phyloP scores from a whole-genome alignment of 2,329 filamentous ascomycete genomes.

The Sporothrix pallida region DNA sequence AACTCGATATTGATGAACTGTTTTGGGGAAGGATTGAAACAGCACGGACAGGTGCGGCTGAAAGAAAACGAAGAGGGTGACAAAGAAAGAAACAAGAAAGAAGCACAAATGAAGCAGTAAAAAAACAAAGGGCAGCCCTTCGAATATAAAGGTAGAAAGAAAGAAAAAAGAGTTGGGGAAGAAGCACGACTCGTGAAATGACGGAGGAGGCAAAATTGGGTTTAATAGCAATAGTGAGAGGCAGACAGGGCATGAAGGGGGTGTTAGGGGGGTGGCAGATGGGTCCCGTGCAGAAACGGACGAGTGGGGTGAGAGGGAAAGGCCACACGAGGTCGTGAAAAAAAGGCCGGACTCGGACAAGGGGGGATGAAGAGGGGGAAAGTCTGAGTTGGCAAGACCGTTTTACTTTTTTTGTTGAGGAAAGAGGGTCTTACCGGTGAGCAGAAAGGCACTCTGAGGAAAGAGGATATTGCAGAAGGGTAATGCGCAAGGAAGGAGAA shows the following conservation, averaged over 20 bases:
- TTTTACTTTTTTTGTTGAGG: conserved; percentile 21
- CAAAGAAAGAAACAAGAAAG: neutral
- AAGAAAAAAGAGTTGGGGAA: neutral
- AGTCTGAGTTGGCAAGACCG: conserved; percentile 26
- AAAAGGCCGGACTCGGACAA: conserved; percentile 31
- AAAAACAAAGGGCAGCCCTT: neutral
- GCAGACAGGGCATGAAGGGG: conserved; percentile 7
- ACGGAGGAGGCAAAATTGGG: conserved; percentile 23
- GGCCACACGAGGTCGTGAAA: conserved; percentile 27
- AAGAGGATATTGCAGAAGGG: neutral
- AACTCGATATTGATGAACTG: neutral
- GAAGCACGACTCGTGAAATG: conserved; percentile 10
- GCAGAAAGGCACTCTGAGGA: neutral
- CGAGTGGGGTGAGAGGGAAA: conserved; percentile 30
- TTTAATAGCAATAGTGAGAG: conserved; percentile 18
- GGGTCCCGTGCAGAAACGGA: conserved; percentile 31
- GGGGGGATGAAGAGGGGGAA: conserved; percentile 24
- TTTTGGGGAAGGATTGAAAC: conserved; percentile 22
- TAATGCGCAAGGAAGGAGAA: neutral
- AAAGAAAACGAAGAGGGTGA: neutral
- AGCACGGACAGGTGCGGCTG: conserved; percentile 10
- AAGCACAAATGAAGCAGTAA: conserved; percentile 15
- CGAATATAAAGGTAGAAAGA: conserved; percentile 18
- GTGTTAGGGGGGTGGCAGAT: conserved; percentile 19
- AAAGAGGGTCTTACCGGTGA: neutral